A percentile compares a stretch with the other conserved stretches of the same genome.
These are phyloP conservation scores for Maudiozyma serrabonitensis DNA, from an alignment of 805 yeast genomes.

Conservation along the genomic window DNA sequence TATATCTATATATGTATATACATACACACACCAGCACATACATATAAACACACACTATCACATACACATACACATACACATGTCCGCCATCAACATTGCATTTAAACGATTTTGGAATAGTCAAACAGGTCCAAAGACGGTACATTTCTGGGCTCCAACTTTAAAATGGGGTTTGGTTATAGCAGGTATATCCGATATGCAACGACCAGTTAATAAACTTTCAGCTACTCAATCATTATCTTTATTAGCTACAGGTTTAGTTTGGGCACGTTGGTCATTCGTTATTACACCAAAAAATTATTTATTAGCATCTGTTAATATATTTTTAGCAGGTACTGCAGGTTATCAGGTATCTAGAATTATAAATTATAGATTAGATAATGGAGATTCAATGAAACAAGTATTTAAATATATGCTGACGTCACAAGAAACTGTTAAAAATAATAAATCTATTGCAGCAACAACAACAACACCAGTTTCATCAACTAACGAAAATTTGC, in stretches of 20 bases:
- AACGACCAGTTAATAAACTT: conserved; percentile 85
- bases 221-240: conserved; percentile 67
- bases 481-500: neutral
- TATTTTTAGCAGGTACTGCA: conserved; percentile 86
- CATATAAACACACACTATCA: neutral
- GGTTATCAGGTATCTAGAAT: conserved; percentile 74
- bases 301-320: conserved; percentile 84
- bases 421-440: neutral
- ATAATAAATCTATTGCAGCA: neutral
- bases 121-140: conserved; percentile 94
- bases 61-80: conserved; percentile 1
- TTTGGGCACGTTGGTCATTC: conserved; percentile 98
- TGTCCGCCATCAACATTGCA: conserved; percentile 16
- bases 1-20: no score
- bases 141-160: conserved; percentile 88
- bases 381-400: conserved; percentile 55
- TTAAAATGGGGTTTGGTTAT: conserved; percentile 79
- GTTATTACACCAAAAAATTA: conserved; percentile 83
- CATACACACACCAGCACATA: neutral
- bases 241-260: conserved; percentile 79
- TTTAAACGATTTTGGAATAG: conserved; percentile 69
- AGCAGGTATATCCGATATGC: conserved; percentile 81
- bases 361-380: conserved; percentile 47
- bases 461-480: neutral
- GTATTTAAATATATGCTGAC: conserved; percentile 46